Conservation (phyloP, 257 asterid genomes). For the Nicotiana tabacum region DNA sequence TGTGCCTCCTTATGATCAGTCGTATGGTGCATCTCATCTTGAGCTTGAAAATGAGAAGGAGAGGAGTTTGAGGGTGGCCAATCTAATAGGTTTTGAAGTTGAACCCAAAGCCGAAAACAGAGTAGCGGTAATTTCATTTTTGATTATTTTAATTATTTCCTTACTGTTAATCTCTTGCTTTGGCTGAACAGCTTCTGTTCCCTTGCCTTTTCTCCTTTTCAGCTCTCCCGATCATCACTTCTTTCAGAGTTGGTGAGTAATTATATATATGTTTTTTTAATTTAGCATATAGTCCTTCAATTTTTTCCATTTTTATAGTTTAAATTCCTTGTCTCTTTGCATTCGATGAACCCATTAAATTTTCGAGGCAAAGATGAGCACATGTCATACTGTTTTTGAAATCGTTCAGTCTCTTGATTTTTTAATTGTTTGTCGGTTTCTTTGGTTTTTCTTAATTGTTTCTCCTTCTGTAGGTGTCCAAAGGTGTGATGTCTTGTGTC, state of each 20-base stretch:
- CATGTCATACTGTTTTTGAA: not conserved
- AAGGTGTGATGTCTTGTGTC: conserved; percentile 88
- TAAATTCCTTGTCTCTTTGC: not conserved
- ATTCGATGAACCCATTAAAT: not conserved
- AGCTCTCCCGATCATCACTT: conserved; percentile 84
- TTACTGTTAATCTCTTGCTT: not conserved
- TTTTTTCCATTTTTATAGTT: not conserved
- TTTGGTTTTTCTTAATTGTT: not conserved
- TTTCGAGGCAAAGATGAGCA: not conserved
- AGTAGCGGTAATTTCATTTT: conserved; percentile 46
- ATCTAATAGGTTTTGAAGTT: conserved; percentile 67
- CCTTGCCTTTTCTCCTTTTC: conserved; percentile 27
- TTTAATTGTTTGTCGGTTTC: not conserved
- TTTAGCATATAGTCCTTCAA: not conserved
- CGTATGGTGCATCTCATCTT: conserved; percentile 64
- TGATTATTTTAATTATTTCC: not conserved
- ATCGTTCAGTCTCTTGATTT: conserved; percentile 2
- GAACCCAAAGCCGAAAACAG: conserved; percentile 61
- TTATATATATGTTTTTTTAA: not conserved
- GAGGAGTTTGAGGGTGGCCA: conserved; percentile 53
- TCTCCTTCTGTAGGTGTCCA: conserved; percentile 47
- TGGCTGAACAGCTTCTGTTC: not conserved
- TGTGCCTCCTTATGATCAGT: conserved; percentile 69
- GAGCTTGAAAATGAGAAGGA: conserved; percentile 89
- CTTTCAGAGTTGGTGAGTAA: conserved; percentile 69